Evolutionary conservation across 106 monocot species (phyloP).

Genomic region (Platanthera guangdongensis): DNA sequence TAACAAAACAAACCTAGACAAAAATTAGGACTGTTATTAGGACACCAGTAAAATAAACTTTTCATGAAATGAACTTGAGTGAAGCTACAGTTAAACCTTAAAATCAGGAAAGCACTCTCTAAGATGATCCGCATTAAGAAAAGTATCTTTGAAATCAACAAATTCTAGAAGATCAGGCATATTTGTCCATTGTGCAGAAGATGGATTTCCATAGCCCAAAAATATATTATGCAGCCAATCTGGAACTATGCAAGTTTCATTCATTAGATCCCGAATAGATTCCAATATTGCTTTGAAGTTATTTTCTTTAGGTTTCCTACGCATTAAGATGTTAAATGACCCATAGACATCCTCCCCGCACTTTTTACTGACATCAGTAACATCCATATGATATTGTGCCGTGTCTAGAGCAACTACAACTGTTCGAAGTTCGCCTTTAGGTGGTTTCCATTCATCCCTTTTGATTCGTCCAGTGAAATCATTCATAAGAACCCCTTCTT

Average conservation of each 20-base stretch:
- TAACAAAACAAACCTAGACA: conserved; percentile 68
- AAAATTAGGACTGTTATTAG: neutral
- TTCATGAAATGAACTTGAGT: neutral
- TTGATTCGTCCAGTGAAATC: conserved; percentile 96
- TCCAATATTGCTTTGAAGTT: conserved; percentile 99
- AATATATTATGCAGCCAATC: conserved; percentile 96
- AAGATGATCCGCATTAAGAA: conserved; percentile 86
- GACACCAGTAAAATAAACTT: neutral
- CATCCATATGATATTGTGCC: conserved; percentile 96
- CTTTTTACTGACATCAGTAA: conserved; percentile 60
- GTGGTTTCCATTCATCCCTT: conserved; percentile 99
- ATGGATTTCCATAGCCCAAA: conserved; percentile 98
- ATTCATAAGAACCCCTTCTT: conserved; percentile 98
- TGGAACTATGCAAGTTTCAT: conserved; percentile 92
- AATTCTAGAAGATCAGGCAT: conserved; percentile 94
- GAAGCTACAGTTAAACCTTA: conserved; percentile 36
- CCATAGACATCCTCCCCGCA: conserved; percentile 79
- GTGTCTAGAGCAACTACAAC: conserved; percentile 83
- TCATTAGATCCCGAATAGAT: conserved; percentile 97
- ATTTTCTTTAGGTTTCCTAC: conserved; percentile 98
- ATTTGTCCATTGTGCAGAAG: conserved; percentile 97
- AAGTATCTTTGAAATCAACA: conserved; percentile 97
- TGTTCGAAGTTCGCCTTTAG: conserved; percentile 93
- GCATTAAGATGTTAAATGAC: conserved; percentile 90
- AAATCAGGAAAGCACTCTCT: conserved; percentile 69